Base-by-base conservation (phyloP, 2,329 filamentous ascomycete genomes). In the Aspergillus sp. region DNA sequence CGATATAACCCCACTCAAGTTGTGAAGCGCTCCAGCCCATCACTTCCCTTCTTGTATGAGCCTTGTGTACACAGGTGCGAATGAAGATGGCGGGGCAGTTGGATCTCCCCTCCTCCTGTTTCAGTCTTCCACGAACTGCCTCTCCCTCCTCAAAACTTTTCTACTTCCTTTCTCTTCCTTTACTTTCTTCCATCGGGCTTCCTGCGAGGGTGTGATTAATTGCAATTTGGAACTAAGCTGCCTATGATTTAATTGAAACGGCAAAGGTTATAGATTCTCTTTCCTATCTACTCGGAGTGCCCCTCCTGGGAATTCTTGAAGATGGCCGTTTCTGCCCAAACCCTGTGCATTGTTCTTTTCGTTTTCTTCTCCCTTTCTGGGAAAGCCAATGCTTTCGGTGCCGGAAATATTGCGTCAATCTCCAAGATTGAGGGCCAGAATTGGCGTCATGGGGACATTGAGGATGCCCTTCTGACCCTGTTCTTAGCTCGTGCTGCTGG, bases 401-500 rank as follows among this genome's bases (percentile, higher is more conserved):
- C 91, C 67, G 92, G 92, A 61, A 96, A 96, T 75, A 95, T 96
- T 72, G 90, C 90, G 43, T 86, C 88, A 57, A 83, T 91, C 60
- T 89, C 90, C 70, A 88, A 87, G 72, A 82, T 96, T 53, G 90
- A 95, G 74, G 91, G 91, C 64, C 83, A 90, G 73, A 96, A 96
- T 74, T 96, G 89, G 89, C 88, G 90, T 64, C 90, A 93, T 83
- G 90, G 90, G 69, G 93, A 97, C 75, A 96, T 97, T 69, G 93
- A 96, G 80, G 93, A 97, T 79, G 88, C 89, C 35, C 86, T 96
- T 55, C 85, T 96, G 58, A 87, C 84, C 59, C 80, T 96, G 27
- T 77, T 87, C 47, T 84, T 89, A 72, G 85, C 86, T 44, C 81
- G 83, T 59, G 81, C 82, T 41, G 81, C 83, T 39, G 86, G 85